phyloP scores from a whole-genome alignment of 129 eudicot species.

The Helichrysum umbraculigerum region DNA sequence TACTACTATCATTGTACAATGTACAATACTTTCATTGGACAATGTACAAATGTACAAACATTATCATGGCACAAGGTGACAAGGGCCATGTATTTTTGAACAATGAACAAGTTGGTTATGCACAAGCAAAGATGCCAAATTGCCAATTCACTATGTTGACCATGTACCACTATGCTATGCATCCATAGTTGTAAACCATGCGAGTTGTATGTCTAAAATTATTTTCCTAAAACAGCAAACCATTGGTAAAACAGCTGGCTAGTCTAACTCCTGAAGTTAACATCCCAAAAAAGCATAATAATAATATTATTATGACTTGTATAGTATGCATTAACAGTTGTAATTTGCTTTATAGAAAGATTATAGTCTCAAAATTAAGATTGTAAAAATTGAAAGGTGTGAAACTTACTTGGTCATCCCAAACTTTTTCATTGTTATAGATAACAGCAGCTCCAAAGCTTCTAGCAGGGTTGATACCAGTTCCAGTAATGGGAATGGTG shows the following conservation, averaged over 20 bases:
- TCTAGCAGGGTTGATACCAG: slow-evolving; percentile 56
- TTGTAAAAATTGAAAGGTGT: neutral
- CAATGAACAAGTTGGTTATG: neutral
- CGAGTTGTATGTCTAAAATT: neutral
- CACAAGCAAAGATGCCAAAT: neutral
- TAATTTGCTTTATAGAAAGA: neutral
- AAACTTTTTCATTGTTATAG: slow-evolving; percentile 40
- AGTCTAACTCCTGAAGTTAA: neutral
- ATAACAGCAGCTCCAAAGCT: slow-evolving; percentile 54
- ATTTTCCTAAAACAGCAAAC: neutral
- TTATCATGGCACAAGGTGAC: neutral
- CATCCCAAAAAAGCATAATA: neutral
- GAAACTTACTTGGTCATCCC: slow-evolving; percentile 51
- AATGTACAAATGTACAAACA: neutral
- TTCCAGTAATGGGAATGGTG: slow-evolving; percentile 52
- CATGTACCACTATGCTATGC: neutral
- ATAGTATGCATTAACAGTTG: neutral
- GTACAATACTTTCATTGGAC: slow-evolving; percentile 1
- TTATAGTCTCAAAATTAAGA: neutral
- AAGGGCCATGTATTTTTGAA: neutral
- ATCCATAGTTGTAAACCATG: slow-evolving; percentile 7
- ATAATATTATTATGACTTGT: neutral
- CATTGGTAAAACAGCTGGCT: neutral
- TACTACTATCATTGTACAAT: slow-evolving; percentile 2
- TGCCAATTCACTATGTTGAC: neutral